Percentiles rank a stretch among this genome's conserved stretches.
phyloP scores from a whole-genome alignment of 2,329 filamentous ascomycete species.

The Gliomastix tumulicola region DNA sequence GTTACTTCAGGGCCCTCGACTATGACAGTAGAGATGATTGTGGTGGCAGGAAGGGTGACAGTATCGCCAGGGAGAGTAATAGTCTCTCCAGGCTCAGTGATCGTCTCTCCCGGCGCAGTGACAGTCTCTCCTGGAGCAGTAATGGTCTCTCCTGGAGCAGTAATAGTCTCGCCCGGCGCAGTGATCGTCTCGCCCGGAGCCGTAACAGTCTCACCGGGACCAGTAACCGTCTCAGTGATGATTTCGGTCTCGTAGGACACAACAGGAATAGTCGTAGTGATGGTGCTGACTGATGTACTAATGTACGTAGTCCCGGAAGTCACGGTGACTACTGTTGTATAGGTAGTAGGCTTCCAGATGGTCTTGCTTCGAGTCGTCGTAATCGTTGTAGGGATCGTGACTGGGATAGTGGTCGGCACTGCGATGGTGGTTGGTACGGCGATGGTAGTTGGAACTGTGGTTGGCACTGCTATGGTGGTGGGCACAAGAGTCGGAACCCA shows the following conservation, averaged over 20 bases:
- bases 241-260: too few relatives aligned
- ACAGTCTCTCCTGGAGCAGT: constrained; percentile 10
- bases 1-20: constrained; percentile 17
- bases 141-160: constrained; percentile 14
- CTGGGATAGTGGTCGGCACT: constrained; percentile 4
- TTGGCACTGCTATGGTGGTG: constrained; percentile 1
- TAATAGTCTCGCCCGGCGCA: constrained; percentile 12
- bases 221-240: constrained; percentile 14
- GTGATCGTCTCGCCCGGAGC: constrained; percentile 8
- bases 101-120: constrained; percentile 8
- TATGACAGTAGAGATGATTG: constrained; percentile 23
- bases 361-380: neutral
- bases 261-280: constrained; percentile 3
- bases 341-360: constrained; percentile 1
- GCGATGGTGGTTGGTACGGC: neutral
- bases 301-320: constrained; percentile 1
- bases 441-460: constrained; percentile 2
- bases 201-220: constrained; percentile 15
- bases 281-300: constrained; percentile 4
- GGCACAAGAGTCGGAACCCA: constrained; percentile 3
- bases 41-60: constrained; percentile 16
- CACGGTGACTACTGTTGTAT: constrained; percentile 1
- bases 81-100: constrained; percentile 7
- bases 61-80: constrained; percentile 11
- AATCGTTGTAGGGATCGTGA: constrained; percentile 1